Base-by-base conservation (phyloP, 257 asterid species). In the Ehretia macrophylla region DNA sequence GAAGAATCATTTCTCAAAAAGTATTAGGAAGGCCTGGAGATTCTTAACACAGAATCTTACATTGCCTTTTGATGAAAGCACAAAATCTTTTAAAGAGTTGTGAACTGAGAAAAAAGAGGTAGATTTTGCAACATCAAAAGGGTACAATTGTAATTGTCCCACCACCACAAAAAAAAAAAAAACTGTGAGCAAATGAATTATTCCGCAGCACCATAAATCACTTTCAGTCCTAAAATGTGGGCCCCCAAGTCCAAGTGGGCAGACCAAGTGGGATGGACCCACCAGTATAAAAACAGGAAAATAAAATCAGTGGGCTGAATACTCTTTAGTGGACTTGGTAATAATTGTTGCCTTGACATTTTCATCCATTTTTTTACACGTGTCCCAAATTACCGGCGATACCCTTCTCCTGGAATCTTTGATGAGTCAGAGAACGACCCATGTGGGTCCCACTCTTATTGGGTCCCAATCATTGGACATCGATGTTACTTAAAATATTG, bases 401-500 rank as follows among this genome's bases (percentile, higher is more conserved):
- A 65, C 51, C 38, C 17, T 60, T 47, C 20, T 72, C 72, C 16
- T 42, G 87, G 86, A 79, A 42, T 42, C 47, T 14, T 42, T 42
- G 47, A 42, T 42, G 64, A 72, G 59, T 73, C 77, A 75, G 59
- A 51, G 8, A 52, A 12, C 73, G 76, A 79, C 62, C 11, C 47
- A 42, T 16, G 23, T 58, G 65, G 68, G 65, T 8, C 74, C 69
- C 47, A 12, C 10, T 12, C 39, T 37, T 0, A 18, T 18, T 72
- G 75, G 89, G 78, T 54, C 86, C 77, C 85, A 70, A 73, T 83
- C 73, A 73, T 75, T 64, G 70, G 78, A 75, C 62, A 59, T 68
- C 48, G 85, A 87, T 83, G 68, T 75, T 16, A 49, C 65, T 72
- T 74, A 53, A 70, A 80, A 63, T 62, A 79, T 51, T 65, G 71